phyloP scores from a whole-genome alignment of 1,139 yeast species.

The Sugiyamaella sp. region DNA sequence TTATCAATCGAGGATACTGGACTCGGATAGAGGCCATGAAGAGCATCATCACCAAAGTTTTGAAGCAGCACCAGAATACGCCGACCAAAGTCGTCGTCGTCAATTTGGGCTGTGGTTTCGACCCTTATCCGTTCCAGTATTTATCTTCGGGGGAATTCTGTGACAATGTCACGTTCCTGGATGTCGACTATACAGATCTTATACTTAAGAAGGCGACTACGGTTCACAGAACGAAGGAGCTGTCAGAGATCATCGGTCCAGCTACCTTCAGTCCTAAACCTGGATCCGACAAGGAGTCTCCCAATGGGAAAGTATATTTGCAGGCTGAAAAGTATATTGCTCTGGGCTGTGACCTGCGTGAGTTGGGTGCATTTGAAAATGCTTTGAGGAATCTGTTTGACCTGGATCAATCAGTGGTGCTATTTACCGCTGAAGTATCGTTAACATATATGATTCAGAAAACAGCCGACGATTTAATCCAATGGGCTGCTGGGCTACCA shows the following conservation, averaged over 20 bases:
- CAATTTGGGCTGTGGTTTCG: slow-evolving; percentile 79
- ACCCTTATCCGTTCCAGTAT: slow-evolving; percentile 65
- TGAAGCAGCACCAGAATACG: slow-evolving; percentile 30
- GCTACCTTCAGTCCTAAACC: slow-evolving; percentile 16
- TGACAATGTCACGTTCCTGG: slow-evolving; percentile 56
- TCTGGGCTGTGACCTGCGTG: slow-evolving; percentile 72
- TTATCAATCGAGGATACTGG: slow-evolving; percentile 85
- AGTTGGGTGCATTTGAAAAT: slow-evolving; percentile 48
- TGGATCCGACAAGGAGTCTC: background rate
- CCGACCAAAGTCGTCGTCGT: slow-evolving; percentile 51
- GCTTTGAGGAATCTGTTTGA: slow-evolving; percentile 43
- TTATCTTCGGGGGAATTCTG: slow-evolving; percentile 44
- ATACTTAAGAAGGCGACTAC: slow-evolving; percentile 56
- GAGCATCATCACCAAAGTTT: slow-evolving; percentile 52
- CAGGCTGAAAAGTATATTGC: slow-evolving; percentile 56
- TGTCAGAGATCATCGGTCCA: slow-evolving; percentile 52
- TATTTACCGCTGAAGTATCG: slow-evolving; percentile 82
- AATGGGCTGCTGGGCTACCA: slow-evolving; percentile 51
- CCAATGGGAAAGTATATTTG: slow-evolving; percentile 39
- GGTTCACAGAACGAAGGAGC: slow-evolving; percentile 54
- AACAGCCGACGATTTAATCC: slow-evolving; percentile 67
- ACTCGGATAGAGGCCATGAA: slow-evolving; percentile 73
- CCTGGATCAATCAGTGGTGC: slow-evolving; percentile 47
- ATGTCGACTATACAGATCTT: slow-evolving; percentile 76
- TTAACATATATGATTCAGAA: slow-evolving; percentile 76